Evolutionary conservation across 2,329 filamentous ascomycete species (phyloP).

Genomic region (Zymoseptoria brevis): DNA sequence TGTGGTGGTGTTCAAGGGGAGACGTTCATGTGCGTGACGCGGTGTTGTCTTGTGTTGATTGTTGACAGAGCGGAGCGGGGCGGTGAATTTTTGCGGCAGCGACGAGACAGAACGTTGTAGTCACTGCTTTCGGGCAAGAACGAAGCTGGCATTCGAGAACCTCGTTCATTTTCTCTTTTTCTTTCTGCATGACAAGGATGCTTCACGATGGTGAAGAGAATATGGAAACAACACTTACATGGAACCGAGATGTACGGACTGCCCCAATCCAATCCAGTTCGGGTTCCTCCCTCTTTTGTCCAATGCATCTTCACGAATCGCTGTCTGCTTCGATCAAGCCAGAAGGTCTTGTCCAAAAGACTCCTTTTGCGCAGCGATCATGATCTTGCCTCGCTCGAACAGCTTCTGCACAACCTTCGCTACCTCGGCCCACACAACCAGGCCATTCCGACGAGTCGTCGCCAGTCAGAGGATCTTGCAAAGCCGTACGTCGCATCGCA

Average conservation of each 20-base stretch:
- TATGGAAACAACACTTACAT: too few relatives aligned
- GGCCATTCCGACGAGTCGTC: too few relatives aligned
- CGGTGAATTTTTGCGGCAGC: neutral
- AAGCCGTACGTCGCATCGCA: too few relatives aligned
- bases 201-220: too few relatives aligned
- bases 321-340: neutral
- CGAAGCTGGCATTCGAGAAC: too few relatives aligned
- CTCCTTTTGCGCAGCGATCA: too few relatives aligned
- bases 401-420: neutral
- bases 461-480: too few relatives aligned
- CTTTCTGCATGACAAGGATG: neutral
- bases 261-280: neutral
- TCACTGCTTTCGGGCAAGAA: neutral
- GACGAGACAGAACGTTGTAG: neutral
- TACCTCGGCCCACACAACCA: too few relatives aligned
- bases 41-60: neutral
- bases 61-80: neutral
- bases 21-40: neutral
- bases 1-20: neutral
- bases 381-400: too few relatives aligned
- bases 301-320: neutral
- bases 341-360: neutral
- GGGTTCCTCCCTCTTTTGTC: neutral
- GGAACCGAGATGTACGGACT: too few relatives aligned
- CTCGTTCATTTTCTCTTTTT: too few relatives aligned